Evolutionary conservation across 257 asterid species (phyloP).

Genomic region (Fraxinus americana): DNA sequence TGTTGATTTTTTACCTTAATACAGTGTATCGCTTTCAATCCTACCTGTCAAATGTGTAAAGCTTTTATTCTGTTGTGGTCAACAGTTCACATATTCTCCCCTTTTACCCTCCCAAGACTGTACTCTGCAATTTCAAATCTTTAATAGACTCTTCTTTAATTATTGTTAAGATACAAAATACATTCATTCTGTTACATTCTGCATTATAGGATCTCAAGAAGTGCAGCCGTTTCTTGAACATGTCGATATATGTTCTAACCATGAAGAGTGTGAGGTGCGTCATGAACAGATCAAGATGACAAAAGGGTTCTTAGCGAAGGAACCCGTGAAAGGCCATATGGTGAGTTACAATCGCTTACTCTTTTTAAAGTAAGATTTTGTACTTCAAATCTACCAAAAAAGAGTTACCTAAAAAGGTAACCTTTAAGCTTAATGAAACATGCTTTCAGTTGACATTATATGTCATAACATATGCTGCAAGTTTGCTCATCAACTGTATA

Average conservation of each 20-base stretch:
- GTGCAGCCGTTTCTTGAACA: constrained; percentile 60
- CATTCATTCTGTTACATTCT: neutral
- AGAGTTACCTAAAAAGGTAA: neutral
- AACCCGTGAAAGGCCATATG: constrained; percentile 88
- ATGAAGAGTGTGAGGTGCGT: constrained; percentile 78
- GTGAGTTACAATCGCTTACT: constrained; percentile 38
- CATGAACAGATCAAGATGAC: constrained; percentile 73
- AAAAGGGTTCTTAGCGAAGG: constrained; percentile 84
- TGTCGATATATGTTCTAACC: constrained; percentile 69
- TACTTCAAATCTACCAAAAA: neutral
- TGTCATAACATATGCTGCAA: neutral
- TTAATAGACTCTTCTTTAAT: neutral
- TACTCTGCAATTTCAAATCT: neutral
- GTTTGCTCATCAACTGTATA: constrained; percentile 10
- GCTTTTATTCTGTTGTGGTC: neutral
- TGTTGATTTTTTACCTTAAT: neutral
- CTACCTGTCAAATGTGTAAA: neutral
- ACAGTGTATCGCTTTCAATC: neutral
- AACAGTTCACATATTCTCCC: neutral
- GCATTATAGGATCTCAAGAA: constrained; percentile 78
- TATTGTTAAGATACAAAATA: neutral
- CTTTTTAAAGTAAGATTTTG: neutral
- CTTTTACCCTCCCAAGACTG: neutral
- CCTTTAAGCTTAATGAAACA: neutral
- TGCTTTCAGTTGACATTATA: neutral